phyloP scores from a whole-genome alignment of 2,329 filamentous ascomycete genomes.

The Lachnellula cervina region DNA sequence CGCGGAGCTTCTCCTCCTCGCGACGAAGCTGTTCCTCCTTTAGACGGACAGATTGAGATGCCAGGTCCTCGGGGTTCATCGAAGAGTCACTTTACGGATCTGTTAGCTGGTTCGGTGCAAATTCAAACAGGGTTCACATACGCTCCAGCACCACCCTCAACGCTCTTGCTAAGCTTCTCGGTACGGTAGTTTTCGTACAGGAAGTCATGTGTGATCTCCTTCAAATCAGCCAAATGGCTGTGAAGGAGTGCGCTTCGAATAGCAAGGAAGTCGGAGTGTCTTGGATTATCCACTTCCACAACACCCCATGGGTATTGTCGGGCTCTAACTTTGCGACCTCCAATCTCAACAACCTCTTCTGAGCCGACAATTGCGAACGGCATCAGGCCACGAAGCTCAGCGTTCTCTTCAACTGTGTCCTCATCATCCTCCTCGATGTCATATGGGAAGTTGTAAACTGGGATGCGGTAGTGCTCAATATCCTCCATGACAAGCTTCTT shows the following conservation, averaged over 20 bases:
- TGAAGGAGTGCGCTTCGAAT: constrained; percentile 95
- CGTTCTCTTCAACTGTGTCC: constrained; percentile 98
- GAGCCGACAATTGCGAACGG: constrained; percentile 98
- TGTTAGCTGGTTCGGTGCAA: constrained; percentile 31
- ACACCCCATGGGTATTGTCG: constrained; percentile 99
- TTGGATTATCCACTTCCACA: constrained; percentile 97
- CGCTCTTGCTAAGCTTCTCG: constrained; percentile 99
- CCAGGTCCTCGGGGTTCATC: constrained; percentile 96
- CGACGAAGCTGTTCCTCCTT: constrained; percentile 99
- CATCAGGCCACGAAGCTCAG: constrained; percentile 94
- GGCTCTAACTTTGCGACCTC: constrained; percentile 85
- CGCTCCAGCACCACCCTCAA: constrained; percentile 83
- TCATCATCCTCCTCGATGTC: constrained; percentile 99
- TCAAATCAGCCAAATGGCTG: constrained; percentile 95
- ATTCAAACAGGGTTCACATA: constrained; percentile 49
- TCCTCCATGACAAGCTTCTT: constrained; percentile 99
- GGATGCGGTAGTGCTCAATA: constrained; percentile 99
- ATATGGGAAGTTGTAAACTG: constrained; percentile 99
- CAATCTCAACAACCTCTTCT: constrained; percentile 91
- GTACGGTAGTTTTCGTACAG: constrained; percentile 99
- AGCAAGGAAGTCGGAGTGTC: constrained; percentile 96
- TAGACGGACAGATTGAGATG: constrained; percentile 92
- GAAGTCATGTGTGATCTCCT: constrained; percentile 99
- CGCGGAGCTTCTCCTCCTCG: constrained; percentile 98
- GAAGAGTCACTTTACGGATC: constrained; percentile 61